These are phyloP conservation scores for Rhynchosporium agropyri DNA, from an alignment of 2,329 filamentous ascomycete species.

Conservation along the genomic window DNA sequence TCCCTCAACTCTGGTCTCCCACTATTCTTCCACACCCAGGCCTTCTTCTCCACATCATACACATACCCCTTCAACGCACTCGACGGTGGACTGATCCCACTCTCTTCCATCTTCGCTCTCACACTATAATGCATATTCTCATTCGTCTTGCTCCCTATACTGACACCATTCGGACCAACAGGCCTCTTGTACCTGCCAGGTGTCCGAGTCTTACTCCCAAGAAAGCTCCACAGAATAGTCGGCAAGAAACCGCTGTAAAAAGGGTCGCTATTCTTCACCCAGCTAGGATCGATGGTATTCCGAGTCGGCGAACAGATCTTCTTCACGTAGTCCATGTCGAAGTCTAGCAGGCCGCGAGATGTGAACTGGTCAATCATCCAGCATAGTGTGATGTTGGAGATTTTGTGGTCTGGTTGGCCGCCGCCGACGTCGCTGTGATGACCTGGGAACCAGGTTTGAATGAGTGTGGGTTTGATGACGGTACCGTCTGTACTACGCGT, in stretches of 20 bases:
- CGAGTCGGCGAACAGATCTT: background rate
- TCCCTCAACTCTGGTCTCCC: constrained; percentile 7
- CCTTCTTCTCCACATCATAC: background rate
- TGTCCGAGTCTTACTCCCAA: constrained; percentile 3
- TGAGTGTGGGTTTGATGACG: constrained; percentile 7
- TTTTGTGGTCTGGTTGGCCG: constrained; percentile 3
- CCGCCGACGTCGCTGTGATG: constrained; percentile 30
- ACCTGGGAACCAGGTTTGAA: constrained; percentile 34
- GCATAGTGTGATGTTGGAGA: constrained; percentile 6
- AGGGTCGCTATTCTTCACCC: constrained; percentile 1
- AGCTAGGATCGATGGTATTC: constrained; percentile 7
- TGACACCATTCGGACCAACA: background rate
- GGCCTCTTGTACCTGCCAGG: constrained; percentile 8
- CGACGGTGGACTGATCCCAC: background rate
- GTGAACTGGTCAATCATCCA: constrained; percentile 13
- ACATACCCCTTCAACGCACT: constrained; percentile 4
- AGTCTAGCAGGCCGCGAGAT: background rate
- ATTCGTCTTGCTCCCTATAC: background rate
- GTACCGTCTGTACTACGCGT: constrained; percentile 3
- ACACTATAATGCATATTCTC: constrained; percentile 10
- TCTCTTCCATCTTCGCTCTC: constrained; percentile 11
- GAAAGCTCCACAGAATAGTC: constrained; percentile 6
- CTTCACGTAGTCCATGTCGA: constrained; percentile 13
- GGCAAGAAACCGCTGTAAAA: constrained; percentile 6
- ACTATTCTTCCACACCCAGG: constrained; percentile 4